Conservation (phyloP, 257 asterid genomes). For the Solanum tarapatanum region DNA sequence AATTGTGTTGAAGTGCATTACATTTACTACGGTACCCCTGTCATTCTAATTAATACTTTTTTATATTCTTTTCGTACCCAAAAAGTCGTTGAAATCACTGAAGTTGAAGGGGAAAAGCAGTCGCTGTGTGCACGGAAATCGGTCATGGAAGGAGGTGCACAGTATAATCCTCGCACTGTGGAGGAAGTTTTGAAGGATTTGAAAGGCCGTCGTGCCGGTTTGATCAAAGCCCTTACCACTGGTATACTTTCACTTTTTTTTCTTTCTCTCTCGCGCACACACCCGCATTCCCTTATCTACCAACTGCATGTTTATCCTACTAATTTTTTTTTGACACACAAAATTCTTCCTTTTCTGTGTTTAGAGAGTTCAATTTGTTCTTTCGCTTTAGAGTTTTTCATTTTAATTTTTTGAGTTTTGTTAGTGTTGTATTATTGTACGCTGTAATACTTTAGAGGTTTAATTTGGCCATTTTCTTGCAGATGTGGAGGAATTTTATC, state of each 20-base stretch:
- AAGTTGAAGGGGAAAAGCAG: neutral
- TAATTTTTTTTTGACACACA: neutral
- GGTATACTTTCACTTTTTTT: neutral
- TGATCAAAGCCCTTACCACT: slow-evolving; percentile 22
- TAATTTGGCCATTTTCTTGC: neutral
- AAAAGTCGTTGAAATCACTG: neutral
- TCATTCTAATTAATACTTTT: neutral
- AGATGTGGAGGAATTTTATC: slow-evolving; percentile 9
- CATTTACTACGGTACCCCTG: neutral
- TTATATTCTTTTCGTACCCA: neutral
- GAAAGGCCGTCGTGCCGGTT: slow-evolving; percentile 12
- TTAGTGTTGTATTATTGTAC: neutral
- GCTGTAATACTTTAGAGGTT: neutral
- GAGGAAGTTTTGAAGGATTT: slow-evolving; percentile 16
- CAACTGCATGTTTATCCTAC: neutral
- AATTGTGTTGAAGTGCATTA: neutral
- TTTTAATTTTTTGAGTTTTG: neutral
- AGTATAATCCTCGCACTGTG: slow-evolving; percentile 16
- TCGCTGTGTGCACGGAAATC: neutral
- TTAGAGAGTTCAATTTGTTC: neutral
- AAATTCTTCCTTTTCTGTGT: neutral
- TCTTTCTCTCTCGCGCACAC: neutral
- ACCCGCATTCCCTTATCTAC: neutral
- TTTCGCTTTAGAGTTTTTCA: neutral
- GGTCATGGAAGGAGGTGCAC: slow-evolving; percentile 14